Percentiles rank a stretch among this genome's conserved stretches.
Evolutionary conservation across 192 early-diverging fungal genomes (phyloP).

Genomic region (Gaertneriomyces semiglobifer): DNA sequence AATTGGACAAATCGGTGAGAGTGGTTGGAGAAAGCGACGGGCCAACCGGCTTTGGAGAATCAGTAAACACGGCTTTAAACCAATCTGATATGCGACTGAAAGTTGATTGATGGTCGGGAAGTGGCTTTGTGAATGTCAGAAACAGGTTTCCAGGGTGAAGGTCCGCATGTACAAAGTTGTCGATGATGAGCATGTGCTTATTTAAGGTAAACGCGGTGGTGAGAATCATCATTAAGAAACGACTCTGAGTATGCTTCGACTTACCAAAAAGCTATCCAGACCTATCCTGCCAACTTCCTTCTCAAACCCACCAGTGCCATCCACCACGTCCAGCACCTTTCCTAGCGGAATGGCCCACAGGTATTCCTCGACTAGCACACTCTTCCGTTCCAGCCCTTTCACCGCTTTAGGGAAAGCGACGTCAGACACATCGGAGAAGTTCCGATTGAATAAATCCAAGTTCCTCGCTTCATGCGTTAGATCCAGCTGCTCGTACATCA

Average conservation of each 20-base stretch:
- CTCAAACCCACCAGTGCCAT: conserved; percentile 56
- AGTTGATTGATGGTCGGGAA: background rate
- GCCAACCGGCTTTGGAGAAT: too few species aligned
- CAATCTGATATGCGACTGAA: too few species aligned
- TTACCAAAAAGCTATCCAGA: conserved; percentile 68
- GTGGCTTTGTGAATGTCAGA: conserved; percentile 55
- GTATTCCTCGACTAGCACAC: conserved; percentile 83
- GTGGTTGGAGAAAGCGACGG: too few species aligned
- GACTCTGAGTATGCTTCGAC: background rate
- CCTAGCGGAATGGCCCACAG: conserved; percentile 73
- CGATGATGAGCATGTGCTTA: conserved; percentile 78
- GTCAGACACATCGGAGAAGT: conserved; percentile 35
- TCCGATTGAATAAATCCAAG: conserved; percentile 47
- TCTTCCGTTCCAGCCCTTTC: conserved; percentile 36
- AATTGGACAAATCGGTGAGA: too few species aligned
- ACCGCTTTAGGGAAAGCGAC: conserved; percentile 68
- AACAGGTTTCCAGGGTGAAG: conserved; percentile 88
- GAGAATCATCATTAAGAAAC: background rate
- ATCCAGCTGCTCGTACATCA: conserved; percentile 92
- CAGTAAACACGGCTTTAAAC: too few species aligned
- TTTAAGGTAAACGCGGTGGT: background rate
- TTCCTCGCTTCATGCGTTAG: conserved; percentile 76
- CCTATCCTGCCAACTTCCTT: conserved; percentile 75
- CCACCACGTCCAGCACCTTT: conserved; percentile 57
- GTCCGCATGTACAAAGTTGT: conserved; percentile 90